Evolutionary conservation across 225 moss, liverwort and hornwort species (phyloP).

Genomic region (Rhytidiadelphus loreus): DNA sequence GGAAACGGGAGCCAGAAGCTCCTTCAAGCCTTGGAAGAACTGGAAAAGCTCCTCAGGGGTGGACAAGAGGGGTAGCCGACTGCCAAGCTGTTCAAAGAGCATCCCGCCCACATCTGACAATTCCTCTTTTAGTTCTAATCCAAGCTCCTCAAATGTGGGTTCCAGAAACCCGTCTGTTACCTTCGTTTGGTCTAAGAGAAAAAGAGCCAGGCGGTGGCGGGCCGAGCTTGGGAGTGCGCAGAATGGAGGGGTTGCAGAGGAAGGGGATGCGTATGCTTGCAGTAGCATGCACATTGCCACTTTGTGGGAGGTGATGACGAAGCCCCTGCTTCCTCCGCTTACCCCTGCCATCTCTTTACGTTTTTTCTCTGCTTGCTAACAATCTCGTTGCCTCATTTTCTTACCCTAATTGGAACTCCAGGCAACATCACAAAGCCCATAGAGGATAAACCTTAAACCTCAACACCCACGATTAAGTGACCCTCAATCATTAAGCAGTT

Average conservation of each 20-base stretch:
- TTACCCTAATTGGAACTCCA: neutral
- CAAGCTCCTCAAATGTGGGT: constrained; percentile 74
- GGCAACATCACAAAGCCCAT: neutral
- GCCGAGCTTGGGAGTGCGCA: constrained; percentile 48
- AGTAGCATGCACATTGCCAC: constrained; percentile 71
- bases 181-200: constrained; percentile 57
- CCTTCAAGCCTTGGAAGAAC: constrained; percentile 62
- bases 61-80: constrained; percentile 44
- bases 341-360: neutral
- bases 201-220: constrained; percentile 75
- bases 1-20: constrained; percentile 61
- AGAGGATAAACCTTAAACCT: neutral
- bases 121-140: constrained; percentile 45
- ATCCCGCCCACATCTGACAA: constrained; percentile 56
- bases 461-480: neutral
- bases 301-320: constrained; percentile 78
- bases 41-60: constrained; percentile 82
- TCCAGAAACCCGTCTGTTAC: constrained; percentile 58
- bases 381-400: neutral
- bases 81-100: constrained; percentile 60
- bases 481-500: neutral
- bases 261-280: constrained; percentile 56
- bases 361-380: neutral
- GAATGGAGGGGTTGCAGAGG: constrained; percentile 47
- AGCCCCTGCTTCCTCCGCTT: constrained; percentile 32